These are phyloP conservation scores for Rhizopus sp. DNA, from an alignment of 371 early-diverging fungal species.

Conservation along the genomic window DNA sequence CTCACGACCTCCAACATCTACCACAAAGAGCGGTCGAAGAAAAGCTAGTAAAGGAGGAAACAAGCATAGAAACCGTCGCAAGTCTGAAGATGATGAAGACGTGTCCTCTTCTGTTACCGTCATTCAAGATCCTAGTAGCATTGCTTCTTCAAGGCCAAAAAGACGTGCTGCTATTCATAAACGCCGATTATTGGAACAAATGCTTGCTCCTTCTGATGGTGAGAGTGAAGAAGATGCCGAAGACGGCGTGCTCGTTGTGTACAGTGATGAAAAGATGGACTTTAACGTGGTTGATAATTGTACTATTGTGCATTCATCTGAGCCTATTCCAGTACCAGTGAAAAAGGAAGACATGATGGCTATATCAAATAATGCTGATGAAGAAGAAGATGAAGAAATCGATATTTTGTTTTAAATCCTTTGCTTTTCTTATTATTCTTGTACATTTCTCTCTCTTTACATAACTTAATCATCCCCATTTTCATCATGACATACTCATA, in stretches of 20 bases:
- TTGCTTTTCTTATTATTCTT: not conserved
- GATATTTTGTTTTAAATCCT: constrained; percentile 29
- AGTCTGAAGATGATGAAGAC: constrained; percentile 20
- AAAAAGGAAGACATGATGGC: constrained; percentile 8
- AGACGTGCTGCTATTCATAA: constrained; percentile 49
- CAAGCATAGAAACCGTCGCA: constrained; percentile 10
- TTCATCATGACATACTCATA: no score
- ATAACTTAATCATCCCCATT: not conserved
- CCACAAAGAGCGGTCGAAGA: constrained; percentile 6
- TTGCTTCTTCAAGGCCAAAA: constrained; percentile 44
- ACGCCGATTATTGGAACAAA: constrained; percentile 45
- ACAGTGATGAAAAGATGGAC: constrained; percentile 48
- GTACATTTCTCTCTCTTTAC: not conserved
- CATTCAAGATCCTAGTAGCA: constrained; percentile 32
- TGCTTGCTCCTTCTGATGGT: constrained; percentile 43
- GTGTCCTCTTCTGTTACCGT: constrained; percentile 24
- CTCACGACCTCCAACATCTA: not conserved
- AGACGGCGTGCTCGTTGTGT: constrained; percentile 33
- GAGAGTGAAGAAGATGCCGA: constrained; percentile 24
- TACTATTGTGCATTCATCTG: constrained; percentile 41
- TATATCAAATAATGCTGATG: constrained; percentile 6
- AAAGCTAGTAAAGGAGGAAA: constrained; percentile 6
- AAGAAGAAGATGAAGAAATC: constrained; percentile 30
- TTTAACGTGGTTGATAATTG: constrained; percentile 41
- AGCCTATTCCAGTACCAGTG: constrained; percentile 7